phyloP scores from a whole-genome alignment of 768 basidiomycete species.

The Cystofilobasidium bisporidii region DNA sequence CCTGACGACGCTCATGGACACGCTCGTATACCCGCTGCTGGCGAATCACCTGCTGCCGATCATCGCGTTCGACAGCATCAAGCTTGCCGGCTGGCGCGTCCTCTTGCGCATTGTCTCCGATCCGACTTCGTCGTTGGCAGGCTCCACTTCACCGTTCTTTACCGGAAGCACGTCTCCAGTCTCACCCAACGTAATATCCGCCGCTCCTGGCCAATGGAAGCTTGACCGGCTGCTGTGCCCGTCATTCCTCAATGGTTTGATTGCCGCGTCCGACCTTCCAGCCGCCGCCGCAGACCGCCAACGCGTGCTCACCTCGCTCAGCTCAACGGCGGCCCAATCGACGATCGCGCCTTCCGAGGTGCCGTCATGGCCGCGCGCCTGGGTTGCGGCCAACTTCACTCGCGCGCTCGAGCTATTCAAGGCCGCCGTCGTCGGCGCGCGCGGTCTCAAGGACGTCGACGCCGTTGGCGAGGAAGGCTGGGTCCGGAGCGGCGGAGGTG shows the following conservation, averaged over 20 bases:
- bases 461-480: background rate
- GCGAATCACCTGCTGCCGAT: background rate
- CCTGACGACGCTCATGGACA: constrained; percentile 22
- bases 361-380: constrained; percentile 17
- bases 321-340: background rate
- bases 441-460: constrained; percentile 13
- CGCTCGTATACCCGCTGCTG: constrained; percentile 17
- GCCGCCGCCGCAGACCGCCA: constrained; percentile 14
- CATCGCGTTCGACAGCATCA: constrained; percentile 18
- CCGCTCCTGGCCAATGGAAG: background rate
- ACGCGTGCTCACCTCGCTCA: background rate
- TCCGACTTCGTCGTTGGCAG: too few species aligned
- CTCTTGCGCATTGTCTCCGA: constrained; percentile 8
- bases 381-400: constrained; percentile 9
- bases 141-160: too few species aligned
- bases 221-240: constrained; percentile 22
- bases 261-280: constrained; percentile 14
- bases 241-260: constrained; percentile 15
- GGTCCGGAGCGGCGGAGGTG: constrained; percentile 13
- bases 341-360: constrained; percentile 4
- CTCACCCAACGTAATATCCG: background rate
- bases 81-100: constrained; percentile 19
- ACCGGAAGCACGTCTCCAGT: background rate
- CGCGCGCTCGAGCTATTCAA: constrained; percentile 14
- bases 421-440: constrained; percentile 10